A percentile compares a stretch with the other conserved stretches of the same genome.
Conservation (phyloP, 1,139 yeast species). For the Zygosaccharomyces pseudobailii region DNA sequence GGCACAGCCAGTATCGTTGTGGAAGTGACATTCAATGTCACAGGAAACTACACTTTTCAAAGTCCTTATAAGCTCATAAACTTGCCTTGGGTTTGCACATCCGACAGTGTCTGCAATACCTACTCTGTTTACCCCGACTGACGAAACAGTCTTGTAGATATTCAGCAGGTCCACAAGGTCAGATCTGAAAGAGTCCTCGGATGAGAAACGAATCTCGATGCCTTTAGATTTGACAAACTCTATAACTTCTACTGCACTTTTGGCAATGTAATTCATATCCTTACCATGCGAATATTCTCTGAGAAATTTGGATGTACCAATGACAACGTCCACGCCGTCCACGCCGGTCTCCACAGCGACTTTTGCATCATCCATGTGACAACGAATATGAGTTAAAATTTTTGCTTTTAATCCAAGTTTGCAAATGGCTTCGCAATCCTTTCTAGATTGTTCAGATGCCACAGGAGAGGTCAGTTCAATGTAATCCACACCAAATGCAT, state of each 20-base stretch:
- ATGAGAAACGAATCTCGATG: slow-evolving; percentile 92
- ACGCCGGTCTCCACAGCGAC: slow-evolving; percentile 98
- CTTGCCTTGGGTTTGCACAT: slow-evolving; percentile 98
- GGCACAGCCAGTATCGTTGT: slow-evolving; percentile 98
- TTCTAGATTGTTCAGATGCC: slow-evolving; percentile 89
- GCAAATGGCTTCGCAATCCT: slow-evolving; percentile 96
- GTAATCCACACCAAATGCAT: slow-evolving; percentile 97
- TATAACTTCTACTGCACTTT: slow-evolving; percentile 92
- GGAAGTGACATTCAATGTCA: slow-evolving; percentile 98
- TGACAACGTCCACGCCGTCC: slow-evolving; percentile 97
- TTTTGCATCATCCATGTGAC: slow-evolving; percentile 98
- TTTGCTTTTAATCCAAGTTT: slow-evolving; percentile 94
- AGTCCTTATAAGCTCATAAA: slow-evolving; percentile 91
- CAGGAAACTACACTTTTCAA: slow-evolving; percentile 90
- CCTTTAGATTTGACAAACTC: slow-evolving; percentile 97
- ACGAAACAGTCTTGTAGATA: slow-evolving; percentile 94
- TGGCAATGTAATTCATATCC: slow-evolving; percentile 97
- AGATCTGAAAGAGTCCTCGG: slow-evolving; percentile 96
- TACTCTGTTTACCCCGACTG: slow-evolving; percentile 96
- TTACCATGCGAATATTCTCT: slow-evolving; percentile 96
- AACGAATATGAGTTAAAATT: slow-evolving; percentile 85
- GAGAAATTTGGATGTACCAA: slow-evolving; percentile 94
- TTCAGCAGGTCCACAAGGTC: slow-evolving; percentile 92
- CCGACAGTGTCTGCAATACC: slow-evolving; percentile 99
- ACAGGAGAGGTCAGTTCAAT: slow-evolving; percentile 97